Percentiles rank a stretch among this genome's conserved stretches.
Evolutionary conservation across 1,139 yeast genomes (phyloP).

Genomic region (Wickerhamomyces sp.): DNA sequence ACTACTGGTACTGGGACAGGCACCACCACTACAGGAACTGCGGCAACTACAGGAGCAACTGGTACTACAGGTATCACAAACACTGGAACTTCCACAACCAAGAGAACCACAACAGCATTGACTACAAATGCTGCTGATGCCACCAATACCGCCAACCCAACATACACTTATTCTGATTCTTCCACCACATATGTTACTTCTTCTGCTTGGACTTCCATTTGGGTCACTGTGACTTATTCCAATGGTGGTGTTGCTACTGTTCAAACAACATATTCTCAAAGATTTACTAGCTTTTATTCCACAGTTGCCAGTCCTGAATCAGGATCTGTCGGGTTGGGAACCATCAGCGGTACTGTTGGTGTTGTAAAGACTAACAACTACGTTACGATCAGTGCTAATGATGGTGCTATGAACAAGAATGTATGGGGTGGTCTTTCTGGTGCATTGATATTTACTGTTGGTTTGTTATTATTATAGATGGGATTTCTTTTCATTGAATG

Average conservation of each 20-base stretch:
- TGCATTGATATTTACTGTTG: slow-evolving; percentile 13
- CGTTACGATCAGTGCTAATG: slow-evolving; percentile 15
- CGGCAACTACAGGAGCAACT: slow-evolving; percentile 6
- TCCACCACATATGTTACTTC: slow-evolving; percentile 25
- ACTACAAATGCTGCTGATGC: not conserved
- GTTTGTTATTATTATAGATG: slow-evolving; percentile 15
- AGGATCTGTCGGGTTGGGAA: slow-evolving; percentile 58
- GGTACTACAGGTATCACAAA: slow-evolving; percentile 14
- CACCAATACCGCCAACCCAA: slow-evolving; percentile 16
- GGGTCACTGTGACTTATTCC: slow-evolving; percentile 50
- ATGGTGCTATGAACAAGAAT: slow-evolving; percentile 3
- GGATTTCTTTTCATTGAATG: not conserved
- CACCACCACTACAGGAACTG: slow-evolving; percentile 12
- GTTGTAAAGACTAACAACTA: slow-evolving; percentile 39
- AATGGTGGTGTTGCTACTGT: slow-evolving; percentile 40
- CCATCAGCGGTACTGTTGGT: slow-evolving; percentile 58
- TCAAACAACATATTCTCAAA: slow-evolving; percentile 45
- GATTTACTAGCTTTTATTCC: slow-evolving; percentile 37
- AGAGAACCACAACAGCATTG: slow-evolving; percentile 5
- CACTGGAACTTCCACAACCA: slow-evolving; percentile 17
- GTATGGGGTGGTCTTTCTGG: slow-evolving; percentile 12
- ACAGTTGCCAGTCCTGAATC: slow-evolving; percentile 36
- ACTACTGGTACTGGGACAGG: slow-evolving; percentile 10
- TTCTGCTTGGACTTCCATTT: slow-evolving; percentile 30
- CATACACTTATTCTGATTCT: slow-evolving; percentile 22